Percentiles rank a stretch among this genome's conserved stretches.
Conservation (phyloP, 1,284 basidiomycete genomes). For the Moesziomyces sp. region DNA sequence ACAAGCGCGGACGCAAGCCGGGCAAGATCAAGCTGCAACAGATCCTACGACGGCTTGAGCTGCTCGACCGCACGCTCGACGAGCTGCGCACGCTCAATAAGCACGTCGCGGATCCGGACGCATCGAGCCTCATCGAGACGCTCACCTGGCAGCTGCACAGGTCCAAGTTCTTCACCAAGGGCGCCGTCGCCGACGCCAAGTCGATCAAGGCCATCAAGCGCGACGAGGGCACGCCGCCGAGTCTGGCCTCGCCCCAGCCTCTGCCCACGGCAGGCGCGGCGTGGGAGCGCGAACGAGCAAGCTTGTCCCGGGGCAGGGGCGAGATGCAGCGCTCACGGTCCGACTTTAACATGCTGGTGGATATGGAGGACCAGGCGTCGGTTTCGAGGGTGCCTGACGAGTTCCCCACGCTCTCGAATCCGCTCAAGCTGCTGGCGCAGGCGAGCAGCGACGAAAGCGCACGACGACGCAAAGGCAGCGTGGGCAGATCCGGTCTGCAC, state of each 20-base stretch:
- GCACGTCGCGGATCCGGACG: conserved; percentile 29
- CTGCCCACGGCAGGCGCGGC: not conserved
- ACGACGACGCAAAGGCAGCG: not conserved
- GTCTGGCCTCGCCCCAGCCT: no score
- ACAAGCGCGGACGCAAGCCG: conserved; percentile 41
- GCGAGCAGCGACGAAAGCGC: conserved; percentile 33
- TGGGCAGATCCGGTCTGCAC: conserved; percentile 1
- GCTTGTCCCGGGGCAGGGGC: not conserved
- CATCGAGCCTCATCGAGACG: conserved; percentile 21
- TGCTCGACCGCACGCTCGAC: conserved; percentile 23
- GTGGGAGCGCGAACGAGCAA: not conserved
- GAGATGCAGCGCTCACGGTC: conserved; percentile 6
- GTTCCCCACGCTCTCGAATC: conserved; percentile 41
- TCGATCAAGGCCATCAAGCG: not conserved
- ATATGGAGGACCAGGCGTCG: conserved; percentile 38
- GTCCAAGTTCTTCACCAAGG: conserved; percentile 31
- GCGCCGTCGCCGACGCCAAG: not conserved
- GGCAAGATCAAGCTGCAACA: conserved; percentile 50
- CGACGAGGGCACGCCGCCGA: no score
- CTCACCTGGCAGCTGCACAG: conserved; percentile 34
- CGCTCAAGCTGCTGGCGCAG: conserved; percentile 47
- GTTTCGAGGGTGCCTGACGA: conserved; percentile 34
- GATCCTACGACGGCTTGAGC: conserved; percentile 25
- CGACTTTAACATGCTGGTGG: conserved; percentile 45
- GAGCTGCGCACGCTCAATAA: conserved; percentile 32